These are phyloP conservation scores for Thuidium tamariscinum DNA, from an alignment of 225 moss, liverwort and hornwort species.

Conservation along the genomic window DNA sequence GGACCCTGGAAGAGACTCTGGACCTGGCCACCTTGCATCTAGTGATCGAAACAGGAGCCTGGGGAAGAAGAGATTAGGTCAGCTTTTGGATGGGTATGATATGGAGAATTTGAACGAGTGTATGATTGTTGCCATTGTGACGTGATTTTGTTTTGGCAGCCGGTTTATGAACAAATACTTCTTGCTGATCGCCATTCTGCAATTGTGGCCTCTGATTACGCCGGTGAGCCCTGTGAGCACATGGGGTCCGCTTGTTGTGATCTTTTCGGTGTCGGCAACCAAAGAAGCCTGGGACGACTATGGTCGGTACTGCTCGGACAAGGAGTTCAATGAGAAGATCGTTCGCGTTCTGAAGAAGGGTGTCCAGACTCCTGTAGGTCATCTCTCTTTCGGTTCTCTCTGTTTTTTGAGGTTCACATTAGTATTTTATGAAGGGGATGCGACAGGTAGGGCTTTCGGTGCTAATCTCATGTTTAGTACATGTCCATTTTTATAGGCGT, in stretches of 20 bases:
- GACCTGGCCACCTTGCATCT: no score
- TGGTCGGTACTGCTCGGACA: conserved; percentile 69
- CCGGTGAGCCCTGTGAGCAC: conserved; percentile 98
- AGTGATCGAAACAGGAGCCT: not conserved
- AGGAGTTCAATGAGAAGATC: conserved; percentile 77
- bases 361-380: conserved; percentile 52
- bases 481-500: not conserved
- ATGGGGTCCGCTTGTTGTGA: conserved; percentile 88
- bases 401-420: not conserved
- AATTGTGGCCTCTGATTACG: conserved; percentile 96
- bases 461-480: not conserved
- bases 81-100: not conserved
- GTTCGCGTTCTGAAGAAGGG: conserved; percentile 60
- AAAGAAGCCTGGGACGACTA: conserved; percentile 99
- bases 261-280: conserved; percentile 92
- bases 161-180: conserved; percentile 99
- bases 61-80: not conserved
- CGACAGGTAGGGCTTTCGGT: not conserved
- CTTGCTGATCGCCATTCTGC: conserved; percentile 81
- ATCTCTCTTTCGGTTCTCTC: not conserved
- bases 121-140: not conserved
- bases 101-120: not conserved
- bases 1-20: not conserved
- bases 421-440: not conserved
- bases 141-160: conserved; percentile 30